A percentile compares a stretch with the other conserved stretches of the same genome.
Conservation (phyloP, 129 eudicot species). For the Deinandra increscens region DNA sequence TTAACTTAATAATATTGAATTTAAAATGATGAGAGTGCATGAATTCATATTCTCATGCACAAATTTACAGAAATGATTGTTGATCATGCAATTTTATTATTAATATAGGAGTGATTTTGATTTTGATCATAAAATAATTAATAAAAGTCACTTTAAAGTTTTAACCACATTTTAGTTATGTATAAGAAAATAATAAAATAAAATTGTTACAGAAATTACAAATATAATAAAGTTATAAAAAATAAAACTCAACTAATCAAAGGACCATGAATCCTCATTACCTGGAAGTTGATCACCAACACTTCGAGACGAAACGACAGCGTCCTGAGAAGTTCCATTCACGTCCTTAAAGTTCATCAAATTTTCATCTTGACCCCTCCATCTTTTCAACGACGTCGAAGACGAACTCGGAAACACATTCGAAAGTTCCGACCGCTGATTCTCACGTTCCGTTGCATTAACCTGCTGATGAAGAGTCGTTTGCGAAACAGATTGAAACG, state of each 20-base stretch:
- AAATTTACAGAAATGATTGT: too few relatives aligned
- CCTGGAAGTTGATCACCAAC: slow-evolving; percentile 40
- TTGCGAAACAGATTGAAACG: slow-evolving; percentile 37
- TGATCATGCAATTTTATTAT: too few relatives aligned
- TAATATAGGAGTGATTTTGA: slow-evolving; percentile 18
- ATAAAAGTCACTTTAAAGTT: slow-evolving; percentile 14
- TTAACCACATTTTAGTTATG: slow-evolving; percentile 10
- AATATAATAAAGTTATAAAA: slow-evolving; percentile 6
- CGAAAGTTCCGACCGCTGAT: slow-evolving; percentile 10
- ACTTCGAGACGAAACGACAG: slow-evolving; percentile 23
- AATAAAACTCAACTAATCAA: slow-evolving; percentile 29
- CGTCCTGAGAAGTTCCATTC: slow-evolving; percentile 24
- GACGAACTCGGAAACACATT: slow-evolving; percentile 22
- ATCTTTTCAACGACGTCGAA: slow-evolving; percentile 23
- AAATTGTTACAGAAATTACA: slow-evolving; percentile 18
- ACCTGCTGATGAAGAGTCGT: slow-evolving; percentile 3
- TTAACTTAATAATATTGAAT: background rate
- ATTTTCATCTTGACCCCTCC: slow-evolving; percentile 43
- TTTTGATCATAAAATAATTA: slow-evolving; percentile 26
- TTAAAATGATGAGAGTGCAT: too few relatives aligned
- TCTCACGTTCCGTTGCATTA: background rate
- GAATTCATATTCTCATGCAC: too few relatives aligned
- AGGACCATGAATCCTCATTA: slow-evolving; percentile 53
- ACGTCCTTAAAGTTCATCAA: slow-evolving; percentile 27
- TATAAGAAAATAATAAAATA: slow-evolving; percentile 4